A percentile compares a stretch with the other conserved stretches of the same genome.
phyloP scores from a whole-genome alignment of 2,329 filamentous ascomycete genomes.

The Sporothrix phasma region DNA sequence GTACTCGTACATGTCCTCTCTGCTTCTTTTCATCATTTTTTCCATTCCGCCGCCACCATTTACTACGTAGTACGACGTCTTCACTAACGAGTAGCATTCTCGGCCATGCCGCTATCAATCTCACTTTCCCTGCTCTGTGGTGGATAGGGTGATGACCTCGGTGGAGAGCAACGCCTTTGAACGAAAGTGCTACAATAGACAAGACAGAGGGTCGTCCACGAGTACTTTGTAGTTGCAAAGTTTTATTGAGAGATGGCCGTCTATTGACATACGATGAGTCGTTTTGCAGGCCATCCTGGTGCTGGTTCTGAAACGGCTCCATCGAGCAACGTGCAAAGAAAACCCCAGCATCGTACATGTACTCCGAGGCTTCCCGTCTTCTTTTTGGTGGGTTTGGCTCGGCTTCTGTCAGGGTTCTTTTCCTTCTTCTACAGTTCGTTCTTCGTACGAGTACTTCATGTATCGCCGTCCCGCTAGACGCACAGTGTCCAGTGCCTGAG shows the following conservation, averaged over 20 bases:
- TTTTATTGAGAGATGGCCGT: background rate
- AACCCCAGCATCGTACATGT: background rate
- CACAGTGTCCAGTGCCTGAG: background rate
- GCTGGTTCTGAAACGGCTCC: background rate
- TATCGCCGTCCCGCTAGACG: background rate
- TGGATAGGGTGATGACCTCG: background rate
- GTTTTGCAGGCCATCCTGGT: background rate
- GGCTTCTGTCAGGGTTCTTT: constrained; percentile 1
- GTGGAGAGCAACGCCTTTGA: too few species aligned
- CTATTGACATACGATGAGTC: background rate
- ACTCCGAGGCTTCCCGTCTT: background rate
- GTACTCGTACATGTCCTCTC: background rate
- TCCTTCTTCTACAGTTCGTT: background rate
- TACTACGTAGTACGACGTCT: too few species aligned
- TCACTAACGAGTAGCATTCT: background rate
- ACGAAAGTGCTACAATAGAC: too few species aligned
- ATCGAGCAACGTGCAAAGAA: background rate
- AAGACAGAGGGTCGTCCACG: too few species aligned
- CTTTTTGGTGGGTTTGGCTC: background rate
- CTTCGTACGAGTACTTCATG: too few species aligned
- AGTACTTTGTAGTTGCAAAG: too few species aligned
- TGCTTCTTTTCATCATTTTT: background rate
- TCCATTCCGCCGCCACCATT: background rate
- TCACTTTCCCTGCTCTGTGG: background rate
- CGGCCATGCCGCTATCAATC: constrained; percentile 1